A percentile compares a stretch with the other conserved stretches of the same genome.
These are phyloP conservation scores for Ophiostoma pallidulum DNA, from an alignment of 2,329 filamentous ascomycete genomes.

Conservation along the genomic window DNA sequence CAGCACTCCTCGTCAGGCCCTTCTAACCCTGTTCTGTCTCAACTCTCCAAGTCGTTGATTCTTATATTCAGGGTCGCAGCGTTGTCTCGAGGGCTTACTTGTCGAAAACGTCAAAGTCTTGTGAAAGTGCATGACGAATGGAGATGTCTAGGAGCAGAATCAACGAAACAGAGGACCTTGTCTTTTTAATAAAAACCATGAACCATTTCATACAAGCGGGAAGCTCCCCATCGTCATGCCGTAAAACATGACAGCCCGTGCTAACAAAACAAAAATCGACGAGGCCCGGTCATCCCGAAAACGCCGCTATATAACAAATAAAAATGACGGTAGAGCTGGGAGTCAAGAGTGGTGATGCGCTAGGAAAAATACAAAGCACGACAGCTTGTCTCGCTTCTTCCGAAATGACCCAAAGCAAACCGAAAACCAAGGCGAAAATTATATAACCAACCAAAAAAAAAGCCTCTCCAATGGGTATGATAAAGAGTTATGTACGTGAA, in stretches of 20 bases:
- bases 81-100: too few relatives aligned
- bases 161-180: conserved; percentile 10
- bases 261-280: conserved; percentile 5
- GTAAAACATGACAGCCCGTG: conserved; percentile 11
- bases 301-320: conserved; percentile 13
- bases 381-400: neutral
- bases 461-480: conserved; percentile 13
- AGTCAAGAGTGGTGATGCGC: conserved; percentile 13
- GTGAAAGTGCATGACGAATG: conserved; percentile 1
- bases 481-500: conserved; percentile 10
- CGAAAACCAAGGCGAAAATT: conserved; percentile 2
- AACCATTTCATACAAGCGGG: conserved; percentile 1
- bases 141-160: conserved; percentile 8
- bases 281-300: conserved; percentile 7
- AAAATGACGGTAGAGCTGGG: conserved; percentile 4
- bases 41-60: too few relatives aligned
- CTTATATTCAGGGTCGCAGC: too few relatives aligned
- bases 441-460: neutral
- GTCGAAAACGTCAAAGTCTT: too few relatives aligned
- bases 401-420: conserved; percentile 2
- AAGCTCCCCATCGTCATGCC: neutral
- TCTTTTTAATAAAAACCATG: conserved; percentile 11
- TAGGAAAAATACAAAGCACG: neutral
- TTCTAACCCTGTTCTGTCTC: too few relatives aligned
- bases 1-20: too few relatives aligned